Conservation (phyloP, 768 basidiomycete species). For the Arthromyces matolae region DNA sequence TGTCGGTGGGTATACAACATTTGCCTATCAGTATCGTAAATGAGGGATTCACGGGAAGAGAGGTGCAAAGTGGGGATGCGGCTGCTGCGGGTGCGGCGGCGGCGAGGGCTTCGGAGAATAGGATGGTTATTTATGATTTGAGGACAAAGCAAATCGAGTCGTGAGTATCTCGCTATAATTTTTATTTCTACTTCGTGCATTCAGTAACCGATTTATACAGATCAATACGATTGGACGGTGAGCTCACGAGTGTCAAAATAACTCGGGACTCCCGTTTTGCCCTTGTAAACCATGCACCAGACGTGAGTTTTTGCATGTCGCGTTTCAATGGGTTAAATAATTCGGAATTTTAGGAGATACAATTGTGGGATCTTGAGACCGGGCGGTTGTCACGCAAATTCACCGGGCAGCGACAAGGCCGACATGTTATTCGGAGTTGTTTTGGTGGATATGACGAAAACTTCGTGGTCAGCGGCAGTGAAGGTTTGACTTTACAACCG, state of each 20-base stretch:
- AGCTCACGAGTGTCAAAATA: conserved; percentile 84
- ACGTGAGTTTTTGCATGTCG: conserved; percentile 55
- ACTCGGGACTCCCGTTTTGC: conserved; percentile 85
- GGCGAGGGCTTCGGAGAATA: conserved; percentile 43
- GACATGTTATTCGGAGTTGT: conserved; percentile 86
- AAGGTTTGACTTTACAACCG: conserved; percentile 57
- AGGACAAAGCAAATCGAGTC: conserved; percentile 60
- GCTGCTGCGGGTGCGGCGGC: conserved; percentile 26
- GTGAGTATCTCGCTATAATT: conserved; percentile 42
- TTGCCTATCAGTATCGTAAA: conserved; percentile 8
- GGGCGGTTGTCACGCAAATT: conserved; percentile 74
- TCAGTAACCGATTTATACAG: conserved; percentile 30
- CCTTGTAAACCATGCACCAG: conserved; percentile 82
- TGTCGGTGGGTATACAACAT: conserved; percentile 69
- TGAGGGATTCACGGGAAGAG: conserved; percentile 22
- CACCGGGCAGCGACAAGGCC: conserved; percentile 79
- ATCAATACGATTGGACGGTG: conserved; percentile 65
- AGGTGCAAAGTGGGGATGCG: conserved; percentile 12
- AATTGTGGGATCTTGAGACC: conserved; percentile 77
- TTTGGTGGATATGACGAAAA: conserved; percentile 89
- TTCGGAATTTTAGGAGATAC: conserved; percentile 68
- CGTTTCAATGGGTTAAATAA: conserved; percentile 7
- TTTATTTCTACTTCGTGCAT: not conserved
- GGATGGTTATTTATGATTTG: conserved; percentile 77
- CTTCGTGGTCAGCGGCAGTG: conserved; percentile 91